These are phyloP conservation scores for Wallacemonas collosoma DNA, from an alignment of 208 protist genomes.

Conservation along the genomic window DNA sequence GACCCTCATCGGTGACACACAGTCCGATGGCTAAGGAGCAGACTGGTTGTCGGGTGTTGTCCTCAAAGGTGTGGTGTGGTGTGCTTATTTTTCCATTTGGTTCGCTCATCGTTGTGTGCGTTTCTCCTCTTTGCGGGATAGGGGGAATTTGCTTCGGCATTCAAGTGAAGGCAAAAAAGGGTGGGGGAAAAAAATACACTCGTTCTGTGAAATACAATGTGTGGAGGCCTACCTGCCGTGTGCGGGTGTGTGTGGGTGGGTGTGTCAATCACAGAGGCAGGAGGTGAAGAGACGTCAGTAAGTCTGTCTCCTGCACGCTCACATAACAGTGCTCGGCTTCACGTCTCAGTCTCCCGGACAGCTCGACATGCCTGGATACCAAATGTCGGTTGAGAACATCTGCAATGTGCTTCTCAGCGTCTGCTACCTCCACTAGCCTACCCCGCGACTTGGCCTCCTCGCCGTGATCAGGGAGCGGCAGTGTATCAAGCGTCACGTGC, in stretches of 20 bases:
- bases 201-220: background rate
- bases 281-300: slow-evolving; percentile 47
- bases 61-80: no score
- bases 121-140: no score
- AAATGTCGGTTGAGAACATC: slow-evolving; percentile 11
- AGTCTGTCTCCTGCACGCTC: slow-evolving; percentile 32
- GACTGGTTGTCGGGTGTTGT: no score
- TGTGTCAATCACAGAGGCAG: background rate
- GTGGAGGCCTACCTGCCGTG: no score
- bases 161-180: background rate
- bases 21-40: no score
- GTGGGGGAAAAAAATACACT: background rate
- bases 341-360: slow-evolving; percentile 53
- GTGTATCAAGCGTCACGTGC: background rate
- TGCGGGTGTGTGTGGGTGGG: slow-evolving; percentile 5
- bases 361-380: slow-evolving; percentile 35
- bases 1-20: no score
- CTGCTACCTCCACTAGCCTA: background rate
- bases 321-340: slow-evolving; percentile 50
- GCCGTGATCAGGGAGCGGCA: background rate
- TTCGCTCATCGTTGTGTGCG: no score
- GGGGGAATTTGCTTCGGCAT: no score
- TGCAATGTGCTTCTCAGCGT: background rate
- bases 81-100: no score
- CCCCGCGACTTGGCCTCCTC: background rate